phyloP scores from a whole-genome alignment of 331 rosid species.

The Rosa hybrid region DNA sequence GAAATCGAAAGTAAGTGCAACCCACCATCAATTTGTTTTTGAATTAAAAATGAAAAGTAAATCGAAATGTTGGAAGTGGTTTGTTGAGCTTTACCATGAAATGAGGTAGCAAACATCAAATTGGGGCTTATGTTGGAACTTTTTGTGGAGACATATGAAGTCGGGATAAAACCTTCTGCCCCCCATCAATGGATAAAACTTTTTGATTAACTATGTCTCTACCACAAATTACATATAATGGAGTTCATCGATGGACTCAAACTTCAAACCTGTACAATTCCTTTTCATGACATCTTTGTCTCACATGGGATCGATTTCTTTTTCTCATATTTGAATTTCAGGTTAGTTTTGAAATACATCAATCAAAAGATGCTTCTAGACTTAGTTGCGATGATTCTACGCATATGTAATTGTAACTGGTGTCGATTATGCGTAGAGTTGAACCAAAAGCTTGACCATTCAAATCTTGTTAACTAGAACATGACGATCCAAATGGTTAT shows the following conservation, averaged over 20 bases:
- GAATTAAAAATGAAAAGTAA: conserved; percentile 5
- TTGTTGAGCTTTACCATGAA: neutral
- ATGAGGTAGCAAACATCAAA: neutral
- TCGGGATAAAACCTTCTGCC: neutral
- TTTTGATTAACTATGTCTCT: neutral
- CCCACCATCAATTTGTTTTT: conserved; percentile 9
- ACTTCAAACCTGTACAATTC: neutral
- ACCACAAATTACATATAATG: neutral
- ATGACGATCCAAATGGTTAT: too few species aligned
- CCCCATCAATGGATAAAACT: neutral
- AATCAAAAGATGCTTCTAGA: neutral
- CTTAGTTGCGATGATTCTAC: too few species aligned
- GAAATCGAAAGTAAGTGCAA: conserved; percentile 15
- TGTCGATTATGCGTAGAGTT: too few species aligned
- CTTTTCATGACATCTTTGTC: neutral
- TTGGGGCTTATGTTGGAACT: neutral
- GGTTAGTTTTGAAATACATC: neutral
- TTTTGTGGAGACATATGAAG: conserved; percentile 10
- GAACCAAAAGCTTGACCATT: too few species aligned
- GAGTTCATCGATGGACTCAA: conserved; percentile 1
- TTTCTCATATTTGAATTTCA: neutral
- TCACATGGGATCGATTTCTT: neutral
- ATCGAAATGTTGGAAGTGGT: neutral
- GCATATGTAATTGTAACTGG: too few species aligned
- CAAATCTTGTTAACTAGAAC: too few species aligned